phyloP scores from a whole-genome alignment of 305 asterid species.

The Rubia peregrina region DNA sequence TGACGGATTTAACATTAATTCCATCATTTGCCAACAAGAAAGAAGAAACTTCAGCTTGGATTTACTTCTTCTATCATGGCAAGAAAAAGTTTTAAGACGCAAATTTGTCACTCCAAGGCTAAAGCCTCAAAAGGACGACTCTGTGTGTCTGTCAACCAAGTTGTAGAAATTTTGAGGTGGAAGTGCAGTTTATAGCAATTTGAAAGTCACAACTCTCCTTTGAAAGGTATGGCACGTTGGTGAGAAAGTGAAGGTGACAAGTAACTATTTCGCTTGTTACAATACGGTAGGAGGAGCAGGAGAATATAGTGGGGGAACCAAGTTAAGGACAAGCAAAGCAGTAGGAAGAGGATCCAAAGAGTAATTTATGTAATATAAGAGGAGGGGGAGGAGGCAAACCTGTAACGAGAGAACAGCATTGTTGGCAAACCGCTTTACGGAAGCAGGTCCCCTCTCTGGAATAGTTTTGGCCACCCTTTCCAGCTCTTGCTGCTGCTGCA shows the following conservation, averaged over 20 bases:
- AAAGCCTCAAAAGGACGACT: not conserved
- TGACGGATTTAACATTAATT: not conserved
- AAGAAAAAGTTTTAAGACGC: not conserved
- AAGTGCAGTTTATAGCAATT: too few species aligned
- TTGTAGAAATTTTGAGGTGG: too few species aligned
- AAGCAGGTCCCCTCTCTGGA: constrained; percentile 65
- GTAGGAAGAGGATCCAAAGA: not conserved
- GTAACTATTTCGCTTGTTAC: too few species aligned
- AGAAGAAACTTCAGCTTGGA: not conserved
- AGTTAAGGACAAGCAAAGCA: too few species aligned
- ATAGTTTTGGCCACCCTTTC: constrained; percentile 78
- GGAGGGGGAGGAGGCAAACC: constrained; percentile 36
- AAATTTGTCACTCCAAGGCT: not conserved
- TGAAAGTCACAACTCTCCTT: too few species aligned
- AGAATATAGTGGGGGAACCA: not conserved
- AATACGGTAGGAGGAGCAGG: not conserved
- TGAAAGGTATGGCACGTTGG: too few species aligned
- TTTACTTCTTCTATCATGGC: not conserved
- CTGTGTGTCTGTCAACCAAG: not conserved
- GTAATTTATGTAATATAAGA: not conserved
- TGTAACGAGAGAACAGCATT: constrained; percentile 79
- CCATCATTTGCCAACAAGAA: not conserved
- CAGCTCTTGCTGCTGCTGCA: constrained; percentile 65
- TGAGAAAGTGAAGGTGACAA: too few species aligned
- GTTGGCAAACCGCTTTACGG: constrained; percentile 66